Evolutionary conservation across 2,329 filamentous ascomycete genomes (phyloP), one percentile per base, ranked within the genome.

Genomic region (Lachnellula arida): DNA sequence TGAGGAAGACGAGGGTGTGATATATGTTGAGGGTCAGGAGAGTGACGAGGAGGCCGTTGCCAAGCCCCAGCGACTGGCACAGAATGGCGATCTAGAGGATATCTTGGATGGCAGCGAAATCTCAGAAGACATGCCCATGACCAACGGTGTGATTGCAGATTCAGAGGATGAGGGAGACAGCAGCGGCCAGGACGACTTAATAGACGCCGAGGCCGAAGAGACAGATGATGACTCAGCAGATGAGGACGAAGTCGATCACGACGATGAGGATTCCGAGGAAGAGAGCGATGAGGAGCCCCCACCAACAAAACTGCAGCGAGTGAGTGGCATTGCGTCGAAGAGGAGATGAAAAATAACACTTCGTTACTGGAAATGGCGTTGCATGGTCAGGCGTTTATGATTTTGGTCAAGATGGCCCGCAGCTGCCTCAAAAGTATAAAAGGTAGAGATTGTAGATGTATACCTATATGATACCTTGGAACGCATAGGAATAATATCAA

Each of bases 1-100:
- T 47, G 75, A 77, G 17, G 77, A 76, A 40, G 77, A 78, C 2
- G 78, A 80, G 7, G 76, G 79, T n/a, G 80, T 95, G 4, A 87
- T 96, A 51, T 96, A 94, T 69, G 89, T 97, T 2, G 92, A 97
- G 71, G 91, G 85, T 53, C 78, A 82, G 37, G 84, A 86, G 51
- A 75, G 78, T 34, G 80, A 78, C 8, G 78, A 76, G 6, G 84
- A 86, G 57, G 81, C 81, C 35, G 77, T 78, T 57, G 79, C 76
- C 53, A 79, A 81, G 44, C 48, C 57, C 19, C 53, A 61, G 47
- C 58, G 39, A 42, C 46, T 63, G 17, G 56, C 54, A 8, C 50
- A 37, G 40, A 65, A 65, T 53, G 64, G 61, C 34, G 59, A 57
- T 42, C 34, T 63, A 15, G 60, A 62, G 25, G 61, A 61, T 40